Base-by-base conservation (phyloP, 441 rosid genomes). In the Brassica balearica region DNA sequence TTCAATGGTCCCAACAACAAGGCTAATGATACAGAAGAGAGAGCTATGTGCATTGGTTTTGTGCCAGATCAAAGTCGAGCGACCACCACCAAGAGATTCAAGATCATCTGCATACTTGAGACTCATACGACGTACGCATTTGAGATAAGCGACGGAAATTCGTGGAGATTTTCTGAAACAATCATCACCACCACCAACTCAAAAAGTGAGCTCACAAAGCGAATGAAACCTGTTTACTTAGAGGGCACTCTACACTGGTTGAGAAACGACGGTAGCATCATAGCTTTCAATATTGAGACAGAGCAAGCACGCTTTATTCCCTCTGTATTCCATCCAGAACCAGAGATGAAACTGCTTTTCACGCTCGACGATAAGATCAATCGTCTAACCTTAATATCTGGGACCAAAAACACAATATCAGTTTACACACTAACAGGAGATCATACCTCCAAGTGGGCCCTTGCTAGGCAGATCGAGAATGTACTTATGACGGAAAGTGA, bases 1-100 rank as follows among this genome's bases (percentile, higher is more conserved):
- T 53, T 53, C 58, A 53, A 53, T 53, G 58, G 58, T 53, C 20
- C 58, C 58, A 53, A 51, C 55, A 46, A 12, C 56, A 51, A 53
- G 58, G 58, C 58, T 53, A 53, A 53, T 53, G 0, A n/a, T 51
- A 6, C 8, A 51, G 19, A 14, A 53, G 58, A 14, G 3, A 51
- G 8, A 53, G 1, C 58, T 53, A 53, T 53, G 58, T 53, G 20
- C 1, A 9, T 15, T 53, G 58, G 58, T 15, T 53, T 53, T 53
- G 58, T 9, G 8, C 1, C 6, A 53, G 58, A 53, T 53, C 20
- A 53, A 0, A 14, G 20, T 53, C 58, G 58, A 51, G 20, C 20
- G 1, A 2, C 6, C 55, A 2, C 55, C 55, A 46, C 15, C 55
- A 51, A 51, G 56, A 8, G 56, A n/a, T 51, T 51, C 56, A 51